Evolutionary conservation across 306 rosid genomes (phyloP).

Genomic region (Acacia acuminata): DNA sequence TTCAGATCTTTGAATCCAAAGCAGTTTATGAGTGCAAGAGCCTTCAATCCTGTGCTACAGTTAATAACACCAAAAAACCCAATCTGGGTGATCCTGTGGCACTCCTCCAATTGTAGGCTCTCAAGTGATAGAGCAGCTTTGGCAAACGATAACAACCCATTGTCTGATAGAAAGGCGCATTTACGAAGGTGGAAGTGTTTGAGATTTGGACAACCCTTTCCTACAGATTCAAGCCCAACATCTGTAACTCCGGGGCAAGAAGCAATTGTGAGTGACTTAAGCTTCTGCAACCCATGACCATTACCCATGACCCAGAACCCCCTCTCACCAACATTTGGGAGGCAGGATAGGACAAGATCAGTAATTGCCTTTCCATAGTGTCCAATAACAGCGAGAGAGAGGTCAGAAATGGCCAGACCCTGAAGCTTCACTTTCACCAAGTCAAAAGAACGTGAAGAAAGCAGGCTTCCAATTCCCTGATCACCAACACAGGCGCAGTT

Average conservation of each 20-base stretch:
- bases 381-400: slow-evolving; percentile 90
- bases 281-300: slow-evolving; percentile 81
- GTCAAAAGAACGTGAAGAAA: slow-evolving; percentile 58
- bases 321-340: slow-evolving; percentile 72
- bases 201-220: slow-evolving; percentile 88
- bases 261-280: slow-evolving; percentile 72
- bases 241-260: slow-evolving; percentile 87
- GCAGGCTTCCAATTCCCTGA: slow-evolving; percentile 75
- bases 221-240: slow-evolving; percentile 75
- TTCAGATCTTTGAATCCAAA: slow-evolving; percentile 69
- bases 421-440: slow-evolving; percentile 84
- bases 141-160: slow-evolving; percentile 73
- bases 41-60: slow-evolving; percentile 74
- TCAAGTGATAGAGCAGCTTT: slow-evolving; percentile 74
- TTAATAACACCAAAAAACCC: slow-evolving; percentile 79
- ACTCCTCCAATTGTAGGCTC: slow-evolving; percentile 87
- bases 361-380: slow-evolving; percentile 80
- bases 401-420: slow-evolving; percentile 70
- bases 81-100: slow-evolving; percentile 86
- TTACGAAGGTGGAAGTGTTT: slow-evolving; percentile 60
- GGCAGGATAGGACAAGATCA: slow-evolving; percentile 69
- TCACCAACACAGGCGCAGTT: slow-evolving; percentile 75
- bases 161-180: slow-evolving; percentile 73
- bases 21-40: slow-evolving; percentile 69
- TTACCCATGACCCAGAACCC: slow-evolving; percentile 97